Base-by-base conservation (phyloP, 352 stramenopile species). In the Phytophthora sojae region DNA sequence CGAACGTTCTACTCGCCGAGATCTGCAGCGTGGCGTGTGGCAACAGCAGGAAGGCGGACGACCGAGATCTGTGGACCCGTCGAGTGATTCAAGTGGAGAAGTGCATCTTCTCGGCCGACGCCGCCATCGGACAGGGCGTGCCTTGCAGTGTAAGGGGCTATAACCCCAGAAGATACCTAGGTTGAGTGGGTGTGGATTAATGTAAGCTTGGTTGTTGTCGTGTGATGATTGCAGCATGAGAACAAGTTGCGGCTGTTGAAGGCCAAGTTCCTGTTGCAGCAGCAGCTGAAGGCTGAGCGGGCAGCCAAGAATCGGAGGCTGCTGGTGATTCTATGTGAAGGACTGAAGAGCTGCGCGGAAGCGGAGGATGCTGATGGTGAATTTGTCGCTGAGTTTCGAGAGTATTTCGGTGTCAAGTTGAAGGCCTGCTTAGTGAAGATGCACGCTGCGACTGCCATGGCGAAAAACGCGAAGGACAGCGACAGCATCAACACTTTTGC, bases 1-100 rank as follows among this genome's bases (percentile, higher is more conserved):
- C 75, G 12, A 77, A 89, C 39, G 57, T 90, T 6, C 50, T 93
- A 37, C 57, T 93, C 14, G 85, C 83, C n/a, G 87, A 93, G 62
- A 75, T 85, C 17, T 90, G 81, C 25, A 76, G 79, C 26, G 64
- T 82, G 23, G 64, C 82, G 1, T 85, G 82, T 50, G 71, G 73
- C 26, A 77, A 77, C 45, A 73, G 74, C 35, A 65, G 45, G 49
- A 89, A 88, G 67, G 57, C 74, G 23, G 71, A 69, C 11, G 56
- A 91, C 59, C 73, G 66, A 49, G 81, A 89, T 67, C 58, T 90
- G 30, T 91, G 80, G 82, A 69, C 64, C 30, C 80, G 79, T 25
- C 85, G 85, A 6, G 74, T 91, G 44, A 66, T 75, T 12, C 75
- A 79, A 32, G 86, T 76, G 7, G 76, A 89, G 61, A 73, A 76